These are phyloP conservation scores for Leptomonas pyrrhocoris DNA, from an alignment of 208 protist species.

Conservation along the genomic window DNA sequence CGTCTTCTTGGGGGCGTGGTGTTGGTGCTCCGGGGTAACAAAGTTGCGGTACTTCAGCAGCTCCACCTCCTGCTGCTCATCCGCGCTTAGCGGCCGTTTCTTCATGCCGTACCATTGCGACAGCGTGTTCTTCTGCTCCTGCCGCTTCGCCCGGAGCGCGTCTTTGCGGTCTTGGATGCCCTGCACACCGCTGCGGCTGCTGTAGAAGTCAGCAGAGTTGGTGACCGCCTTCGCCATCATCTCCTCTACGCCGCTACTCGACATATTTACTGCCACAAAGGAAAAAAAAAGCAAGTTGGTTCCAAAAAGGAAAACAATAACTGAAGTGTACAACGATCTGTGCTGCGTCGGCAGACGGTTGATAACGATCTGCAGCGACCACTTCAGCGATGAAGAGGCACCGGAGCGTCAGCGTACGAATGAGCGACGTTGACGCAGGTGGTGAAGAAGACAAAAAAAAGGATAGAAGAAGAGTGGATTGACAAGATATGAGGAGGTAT, in stretches of 20 bases:
- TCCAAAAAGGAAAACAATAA: constrained; percentile 21
- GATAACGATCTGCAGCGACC: too few species aligned
- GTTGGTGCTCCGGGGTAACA: constrained; percentile 71
- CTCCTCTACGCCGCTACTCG: constrained; percentile 41
- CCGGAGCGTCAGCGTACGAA: too few species aligned
- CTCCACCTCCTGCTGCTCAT: constrained; percentile 80
- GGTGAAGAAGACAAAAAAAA: too few species aligned
- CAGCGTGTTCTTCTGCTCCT: constrained; percentile 75
- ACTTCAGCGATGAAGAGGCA: too few species aligned
- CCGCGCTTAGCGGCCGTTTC: constrained; percentile 50
- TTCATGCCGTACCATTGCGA: constrained; percentile 91
- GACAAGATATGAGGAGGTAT: too few species aligned
- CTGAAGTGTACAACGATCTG: neutral
- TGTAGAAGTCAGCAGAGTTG: constrained; percentile 65
- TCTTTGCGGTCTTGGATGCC: constrained; percentile 79
- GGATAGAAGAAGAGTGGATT: too few species aligned
- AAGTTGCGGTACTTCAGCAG: constrained; percentile 91
- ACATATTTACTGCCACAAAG: constrained; percentile 14
- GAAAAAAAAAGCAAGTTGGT: constrained; percentile 24
- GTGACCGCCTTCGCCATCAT: constrained; percentile 91
- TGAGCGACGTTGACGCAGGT: too few species aligned
- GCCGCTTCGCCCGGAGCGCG: constrained; percentile 59
- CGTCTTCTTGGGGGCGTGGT: constrained; percentile 83
- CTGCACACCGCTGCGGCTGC: constrained; percentile 60
- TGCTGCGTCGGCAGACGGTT: too few species aligned